These are phyloP conservation scores for Juglanconis sp. DNA, from an alignment of 2,329 filamentous ascomycete genomes.

Conservation along the genomic window DNA sequence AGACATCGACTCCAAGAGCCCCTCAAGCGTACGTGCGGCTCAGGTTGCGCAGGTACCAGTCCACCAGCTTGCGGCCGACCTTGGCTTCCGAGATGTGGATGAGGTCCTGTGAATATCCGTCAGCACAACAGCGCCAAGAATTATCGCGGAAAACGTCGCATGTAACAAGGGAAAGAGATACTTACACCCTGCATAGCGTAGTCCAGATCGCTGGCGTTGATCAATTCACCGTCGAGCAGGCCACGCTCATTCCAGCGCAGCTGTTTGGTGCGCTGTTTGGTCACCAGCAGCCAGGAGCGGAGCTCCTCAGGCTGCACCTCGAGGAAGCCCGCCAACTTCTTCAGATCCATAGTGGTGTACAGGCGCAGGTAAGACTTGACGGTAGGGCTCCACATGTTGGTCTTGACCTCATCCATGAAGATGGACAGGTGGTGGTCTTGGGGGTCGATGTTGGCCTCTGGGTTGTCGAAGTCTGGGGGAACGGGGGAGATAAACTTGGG, in stretches of 20 bases:
- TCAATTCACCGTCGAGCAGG: constrained; percentile 84
- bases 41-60: constrained; percentile 98
- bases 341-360: constrained; percentile 99
- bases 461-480: constrained; percentile 95
- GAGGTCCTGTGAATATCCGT: constrained; percentile 61
- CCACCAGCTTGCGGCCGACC: constrained; percentile 92
- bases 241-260: constrained; percentile 89
- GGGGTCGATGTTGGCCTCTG: constrained; percentile 91
- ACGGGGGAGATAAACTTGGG: constrained; percentile 99
- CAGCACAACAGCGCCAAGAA: constrained; percentile 24
- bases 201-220: constrained; percentile 93
- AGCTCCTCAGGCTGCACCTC: constrained; percentile 96
- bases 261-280: constrained; percentile 98
- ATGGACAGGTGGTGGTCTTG: constrained; percentile 95
- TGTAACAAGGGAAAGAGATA: constrained; percentile 27
- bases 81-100: constrained; percentile 99
- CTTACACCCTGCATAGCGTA: constrained; percentile 92
- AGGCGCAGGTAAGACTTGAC: constrained; percentile 98
- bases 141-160: neutral
- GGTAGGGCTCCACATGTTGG: constrained; percentile 95
- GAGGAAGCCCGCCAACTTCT: constrained; percentile 95
- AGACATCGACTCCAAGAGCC: constrained; percentile 1
- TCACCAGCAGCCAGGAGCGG: constrained; percentile 88
- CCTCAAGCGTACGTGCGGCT: constrained; percentile 80
- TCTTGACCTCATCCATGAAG: constrained; percentile 99